Conservation (phyloP, 192 early-diverging fungal genomes). For the Spinellus fusiger region DNA sequence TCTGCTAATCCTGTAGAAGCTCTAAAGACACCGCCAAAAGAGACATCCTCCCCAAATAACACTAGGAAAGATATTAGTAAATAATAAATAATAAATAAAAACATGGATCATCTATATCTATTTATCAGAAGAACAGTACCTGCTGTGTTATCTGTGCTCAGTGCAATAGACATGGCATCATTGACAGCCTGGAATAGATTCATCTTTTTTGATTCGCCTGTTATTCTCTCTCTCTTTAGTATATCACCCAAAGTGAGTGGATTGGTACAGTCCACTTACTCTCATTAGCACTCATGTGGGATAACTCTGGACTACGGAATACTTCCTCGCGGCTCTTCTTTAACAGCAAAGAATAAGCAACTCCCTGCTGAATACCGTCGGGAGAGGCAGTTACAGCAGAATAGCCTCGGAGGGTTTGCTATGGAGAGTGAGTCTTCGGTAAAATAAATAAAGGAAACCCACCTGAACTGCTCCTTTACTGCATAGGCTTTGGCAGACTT, state of each 20-base stretch:
- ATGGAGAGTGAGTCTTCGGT: no score
- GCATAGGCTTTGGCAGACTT: no score
- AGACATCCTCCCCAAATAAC: slow-evolving; percentile 96
- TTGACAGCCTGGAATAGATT: slow-evolving; percentile 95
- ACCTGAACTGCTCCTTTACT: no score
- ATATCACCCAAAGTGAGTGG: not conserved
- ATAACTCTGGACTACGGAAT: slow-evolving; percentile 64
- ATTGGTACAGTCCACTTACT: slow-evolving; percentile 29
- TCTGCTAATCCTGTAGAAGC: slow-evolving; percentile 87
- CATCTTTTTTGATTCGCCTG: slow-evolving; percentile 78
- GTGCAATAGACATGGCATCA: slow-evolving; percentile 84
- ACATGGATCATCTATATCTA: not conserved
- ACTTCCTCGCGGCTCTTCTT: slow-evolving; percentile 67
- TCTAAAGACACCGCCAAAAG: slow-evolving; percentile 96
- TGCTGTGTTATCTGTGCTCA: slow-evolving; percentile 83
- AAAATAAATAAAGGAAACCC: no score
- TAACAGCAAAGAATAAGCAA: slow-evolving; percentile 75
- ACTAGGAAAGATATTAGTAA: slow-evolving; percentile 36
- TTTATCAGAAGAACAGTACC: slow-evolving; percentile 30
- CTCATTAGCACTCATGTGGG: slow-evolving; percentile 45
- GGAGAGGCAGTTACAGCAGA: slow-evolving; percentile 45
- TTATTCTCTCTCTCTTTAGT: not conserved
- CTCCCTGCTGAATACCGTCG: slow-evolving; percentile 78
- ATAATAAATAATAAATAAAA: not conserved
- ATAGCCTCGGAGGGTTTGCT: slow-evolving; percentile 4